Percentiles rank a stretch among this genome's conserved stretches.
phyloP scores from a whole-genome alignment of 2,329 filamentous ascomycete genomes.

The Fusarium succisae region DNA sequence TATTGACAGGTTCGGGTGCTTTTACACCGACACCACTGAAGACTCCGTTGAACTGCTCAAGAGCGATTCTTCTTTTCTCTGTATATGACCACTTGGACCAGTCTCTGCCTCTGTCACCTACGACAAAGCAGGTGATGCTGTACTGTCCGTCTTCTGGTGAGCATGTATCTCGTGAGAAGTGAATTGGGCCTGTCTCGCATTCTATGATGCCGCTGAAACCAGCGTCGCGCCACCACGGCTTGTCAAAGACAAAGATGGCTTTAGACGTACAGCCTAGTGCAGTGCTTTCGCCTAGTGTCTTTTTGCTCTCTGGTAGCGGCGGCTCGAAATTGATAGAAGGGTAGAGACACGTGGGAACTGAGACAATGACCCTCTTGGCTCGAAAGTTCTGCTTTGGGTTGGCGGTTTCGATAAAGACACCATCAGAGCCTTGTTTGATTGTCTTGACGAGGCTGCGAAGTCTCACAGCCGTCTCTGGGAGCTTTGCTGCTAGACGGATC shows the following conservation, averaged over 20 bases:
- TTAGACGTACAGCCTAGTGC: constrained; percentile 50
- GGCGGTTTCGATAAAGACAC: constrained; percentile 24
- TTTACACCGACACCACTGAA: constrained; percentile 14
- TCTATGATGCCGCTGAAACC: constrained; percentile 54
- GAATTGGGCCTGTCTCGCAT: constrained; percentile 45
- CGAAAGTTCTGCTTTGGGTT: constrained; percentile 14
- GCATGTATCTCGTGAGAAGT: constrained; percentile 43
- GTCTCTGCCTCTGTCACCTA: constrained; percentile 41
- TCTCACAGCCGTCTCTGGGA: constrained; percentile 19
- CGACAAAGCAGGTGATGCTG: constrained; percentile 46
- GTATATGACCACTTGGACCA: constrained; percentile 20
- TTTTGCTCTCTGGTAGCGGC: constrained; percentile 44
- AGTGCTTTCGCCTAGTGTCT: constrained; percentile 41
- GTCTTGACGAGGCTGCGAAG: constrained; percentile 26
- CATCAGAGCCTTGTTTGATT: constrained; percentile 23
- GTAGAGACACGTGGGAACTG: constrained; percentile 41
- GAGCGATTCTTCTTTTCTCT: constrained; percentile 1
- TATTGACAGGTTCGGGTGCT: constrained; percentile 24
- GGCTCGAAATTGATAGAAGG: constrained; percentile 37
- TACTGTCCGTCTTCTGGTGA: constrained; percentile 36
- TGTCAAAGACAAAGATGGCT: constrained; percentile 51
- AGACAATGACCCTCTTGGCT: constrained; percentile 40
- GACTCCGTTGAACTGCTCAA: constrained; percentile 12
- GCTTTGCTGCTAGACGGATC: constrained; percentile 17
- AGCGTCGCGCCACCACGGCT: constrained; percentile 56